These are phyloP conservation scores for Rhizophagus prolifer DNA, from an alignment of 192 early-diverging fungal species.

Conservation along the genomic window DNA sequence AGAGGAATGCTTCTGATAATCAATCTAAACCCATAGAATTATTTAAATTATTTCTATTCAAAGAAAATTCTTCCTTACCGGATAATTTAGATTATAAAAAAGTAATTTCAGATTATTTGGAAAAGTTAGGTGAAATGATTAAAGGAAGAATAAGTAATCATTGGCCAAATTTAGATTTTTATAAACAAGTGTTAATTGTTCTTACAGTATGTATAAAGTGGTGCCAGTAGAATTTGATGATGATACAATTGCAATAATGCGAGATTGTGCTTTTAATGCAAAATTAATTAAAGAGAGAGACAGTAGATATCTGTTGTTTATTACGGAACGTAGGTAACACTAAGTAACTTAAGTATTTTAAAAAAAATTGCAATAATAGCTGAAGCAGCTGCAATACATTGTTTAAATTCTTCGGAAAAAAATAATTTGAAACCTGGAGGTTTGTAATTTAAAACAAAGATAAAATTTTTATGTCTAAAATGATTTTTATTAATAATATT, in stretches of 20 bases:
- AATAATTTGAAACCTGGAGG: background rate
- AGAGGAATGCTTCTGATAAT: background rate
- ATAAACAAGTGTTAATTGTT: background rate
- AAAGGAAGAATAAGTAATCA: background rate
- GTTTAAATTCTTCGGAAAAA: background rate
- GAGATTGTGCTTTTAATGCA: slow-evolving; percentile 1
- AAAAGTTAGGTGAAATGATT: background rate
- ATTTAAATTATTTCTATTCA: slow-evolving; percentile 12
- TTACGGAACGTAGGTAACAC: background rate
- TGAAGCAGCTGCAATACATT: slow-evolving; percentile 25
- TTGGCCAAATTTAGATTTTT: background rate
- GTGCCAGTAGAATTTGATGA: background rate
- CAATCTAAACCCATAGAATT: background rate
- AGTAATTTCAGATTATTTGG: slow-evolving; percentile 13
- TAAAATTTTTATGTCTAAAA: too few species aligned
- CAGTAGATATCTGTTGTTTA: background rate
- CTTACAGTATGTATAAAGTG: background rate
- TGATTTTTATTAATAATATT: background rate
- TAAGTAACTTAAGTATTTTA: background rate
- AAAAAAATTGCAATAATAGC: background rate
- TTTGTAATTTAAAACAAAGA: background rate
- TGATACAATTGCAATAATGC: background rate
- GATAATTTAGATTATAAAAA: background rate
- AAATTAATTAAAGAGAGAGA: background rate
- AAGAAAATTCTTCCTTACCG: background rate